Conservation (phyloP, 23 red algal species). For the Gracilaria vermiculophylla region DNA sequence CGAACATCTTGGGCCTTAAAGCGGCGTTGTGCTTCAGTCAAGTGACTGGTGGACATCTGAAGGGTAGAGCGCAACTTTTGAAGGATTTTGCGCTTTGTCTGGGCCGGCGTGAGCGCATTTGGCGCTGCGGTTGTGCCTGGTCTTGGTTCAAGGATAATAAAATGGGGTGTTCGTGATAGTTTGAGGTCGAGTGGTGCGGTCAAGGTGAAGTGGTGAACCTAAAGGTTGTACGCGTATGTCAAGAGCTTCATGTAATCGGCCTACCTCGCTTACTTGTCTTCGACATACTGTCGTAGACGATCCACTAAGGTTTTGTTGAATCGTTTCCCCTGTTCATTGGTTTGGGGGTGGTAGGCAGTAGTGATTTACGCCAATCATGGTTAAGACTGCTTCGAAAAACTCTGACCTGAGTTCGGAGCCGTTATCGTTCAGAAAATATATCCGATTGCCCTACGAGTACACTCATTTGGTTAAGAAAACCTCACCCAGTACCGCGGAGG, state of each 20-base stretch:
- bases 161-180: background rate
- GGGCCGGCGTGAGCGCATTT: background rate
- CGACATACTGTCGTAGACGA: conserved; percentile 3
- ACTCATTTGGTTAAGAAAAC: conserved; percentile 22
- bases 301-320: conserved; percentile 34
- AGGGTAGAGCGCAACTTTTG: background rate
- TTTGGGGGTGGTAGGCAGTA: conserved; percentile 35
- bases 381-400: conserved; percentile 17
- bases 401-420: conserved; percentile 1
- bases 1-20: background rate
- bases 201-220: background rate
- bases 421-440: conserved; percentile 34
- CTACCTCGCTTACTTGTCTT: conserved; percentile 12
- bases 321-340: conserved; percentile 31
- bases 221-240: conserved; percentile 28
- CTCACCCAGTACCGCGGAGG: background rate
- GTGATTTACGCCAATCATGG: conserved; percentile 15
- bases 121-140: background rate
- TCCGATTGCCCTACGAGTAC: background rate
- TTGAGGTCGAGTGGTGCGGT: conserved; percentile 23
- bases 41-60: background rate
- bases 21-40: background rate
- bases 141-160: background rate
- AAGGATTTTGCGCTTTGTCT: background rate
- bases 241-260: background rate